These are phyloP conservation scores for Leishmania tarentolae DNA, from an alignment of 208 protist species.

Conservation along the genomic window DNA sequence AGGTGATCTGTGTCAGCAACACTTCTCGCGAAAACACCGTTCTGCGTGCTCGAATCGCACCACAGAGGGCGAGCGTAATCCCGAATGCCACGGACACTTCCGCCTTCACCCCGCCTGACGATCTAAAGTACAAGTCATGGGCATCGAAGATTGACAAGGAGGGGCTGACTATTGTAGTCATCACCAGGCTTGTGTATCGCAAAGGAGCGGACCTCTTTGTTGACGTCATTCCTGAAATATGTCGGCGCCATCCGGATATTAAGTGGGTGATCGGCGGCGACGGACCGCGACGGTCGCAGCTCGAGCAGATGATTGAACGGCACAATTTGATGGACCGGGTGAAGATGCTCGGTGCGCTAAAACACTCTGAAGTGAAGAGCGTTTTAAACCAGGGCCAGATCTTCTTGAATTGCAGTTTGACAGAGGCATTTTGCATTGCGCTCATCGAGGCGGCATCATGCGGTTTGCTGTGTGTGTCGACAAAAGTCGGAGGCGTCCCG, in stretches of 20 bases:
- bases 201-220: constrained; percentile 97
- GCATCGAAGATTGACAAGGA: constrained; percentile 82
- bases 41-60: constrained; percentile 92
- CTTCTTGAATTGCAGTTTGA: constrained; percentile 98
- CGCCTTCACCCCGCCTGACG: constrained; percentile 84
- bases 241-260: constrained; percentile 90
- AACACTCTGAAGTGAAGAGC: constrained; percentile 89
- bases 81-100: constrained; percentile 97
- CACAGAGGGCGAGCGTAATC: constrained; percentile 95
- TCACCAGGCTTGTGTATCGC: constrained; percentile 97
- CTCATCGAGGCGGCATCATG: constrained; percentile 97
- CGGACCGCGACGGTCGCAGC: constrained; percentile 93
- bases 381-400: constrained; percentile 97
- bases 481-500: constrained; percentile 97
- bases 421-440: constrained; percentile 99
- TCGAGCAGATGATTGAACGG: constrained; percentile 98
- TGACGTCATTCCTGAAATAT: constrained; percentile 96
- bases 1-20: constrained; percentile 99
- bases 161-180: constrained; percentile 94
- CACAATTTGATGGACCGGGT: constrained; percentile 96
- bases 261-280: constrained; percentile 98
- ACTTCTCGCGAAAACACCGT: constrained; percentile 98
- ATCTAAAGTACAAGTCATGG: constrained; percentile 93
- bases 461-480: constrained; percentile 96
- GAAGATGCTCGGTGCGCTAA: constrained; percentile 94